These are phyloP conservation scores for Clausena lansium DNA, from an alignment of 345 rosid species.

Conservation along the genomic window DNA sequence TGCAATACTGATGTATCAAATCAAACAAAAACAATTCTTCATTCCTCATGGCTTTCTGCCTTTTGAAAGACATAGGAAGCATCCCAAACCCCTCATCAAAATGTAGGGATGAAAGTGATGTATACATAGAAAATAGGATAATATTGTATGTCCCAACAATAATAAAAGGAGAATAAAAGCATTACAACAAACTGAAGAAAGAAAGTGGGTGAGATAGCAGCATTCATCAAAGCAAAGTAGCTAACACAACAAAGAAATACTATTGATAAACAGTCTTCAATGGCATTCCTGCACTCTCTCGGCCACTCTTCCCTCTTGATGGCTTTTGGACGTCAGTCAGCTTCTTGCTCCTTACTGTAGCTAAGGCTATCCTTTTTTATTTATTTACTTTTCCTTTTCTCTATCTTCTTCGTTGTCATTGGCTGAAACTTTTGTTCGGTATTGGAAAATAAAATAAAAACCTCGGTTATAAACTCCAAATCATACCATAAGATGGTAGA, in stretches of 20 bases:
- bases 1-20: slow-evolving; percentile 36
- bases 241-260: slow-evolving; percentile 32
- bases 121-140: too few species aligned
- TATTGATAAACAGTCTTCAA: slow-evolving; percentile 31
- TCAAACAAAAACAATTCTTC: slow-evolving; percentile 42
- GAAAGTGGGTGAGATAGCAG: background rate
- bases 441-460: slow-evolving; percentile 30
- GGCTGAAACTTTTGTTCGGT: slow-evolving; percentile 19
- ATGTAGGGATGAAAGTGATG: slow-evolving; percentile 31
- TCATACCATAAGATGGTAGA: slow-evolving; percentile 23
- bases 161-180: slow-evolving; percentile 8
- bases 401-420: slow-evolving; percentile 27
- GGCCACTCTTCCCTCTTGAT: slow-evolving; percentile 19
- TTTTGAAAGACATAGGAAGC: slow-evolving; percentile 57
- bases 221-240: slow-evolving; percentile 29
- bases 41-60: slow-evolving; percentile 50
- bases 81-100: slow-evolving; percentile 45
- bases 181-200: slow-evolving; percentile 8
- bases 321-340: slow-evolving; percentile 35
- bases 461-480: slow-evolving; percentile 29
- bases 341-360: slow-evolving; percentile 27
- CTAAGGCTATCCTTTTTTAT: slow-evolving; percentile 32
- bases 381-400: slow-evolving; percentile 23
- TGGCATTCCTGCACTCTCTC: slow-evolving; percentile 21
- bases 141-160: slow-evolving; percentile 20